These are phyloP conservation scores for Monosporascus sp. DNA, from an alignment of 2,329 filamentous ascomycete genomes.

Conservation along the genomic window DNA sequence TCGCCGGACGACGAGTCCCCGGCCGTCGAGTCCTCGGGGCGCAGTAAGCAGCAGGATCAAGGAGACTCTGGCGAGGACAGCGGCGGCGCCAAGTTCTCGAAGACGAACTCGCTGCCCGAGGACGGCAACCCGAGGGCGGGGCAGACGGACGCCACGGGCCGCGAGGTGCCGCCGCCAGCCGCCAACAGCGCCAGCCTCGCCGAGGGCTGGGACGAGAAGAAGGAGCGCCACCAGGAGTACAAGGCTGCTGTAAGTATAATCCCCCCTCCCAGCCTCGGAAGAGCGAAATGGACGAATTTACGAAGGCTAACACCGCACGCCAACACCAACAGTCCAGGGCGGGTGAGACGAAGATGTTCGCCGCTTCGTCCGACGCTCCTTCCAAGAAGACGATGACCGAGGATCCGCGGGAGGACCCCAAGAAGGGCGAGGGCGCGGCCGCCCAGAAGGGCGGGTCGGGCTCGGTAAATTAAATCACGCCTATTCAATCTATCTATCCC, in stretches of 20 bases:
- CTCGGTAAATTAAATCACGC: background rate
- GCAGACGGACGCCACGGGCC: conserved; percentile 6
- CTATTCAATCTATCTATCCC: no score
- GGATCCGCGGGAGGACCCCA: conserved; percentile 20
- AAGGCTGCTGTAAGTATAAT: conserved; percentile 12
- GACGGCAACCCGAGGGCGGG: conserved; percentile 4
- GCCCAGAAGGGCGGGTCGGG: conserved; percentile 13
- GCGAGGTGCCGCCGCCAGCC: conserved; percentile 9
- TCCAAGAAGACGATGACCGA: conserved; percentile 19
- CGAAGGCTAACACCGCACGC: no score
- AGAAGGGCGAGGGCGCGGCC: conserved; percentile 18
- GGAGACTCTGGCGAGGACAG: background rate
- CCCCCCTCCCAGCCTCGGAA: background rate
- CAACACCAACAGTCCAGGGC: background rate
- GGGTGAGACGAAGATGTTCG: conserved; percentile 13
- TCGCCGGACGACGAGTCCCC: conserved; percentile 6
- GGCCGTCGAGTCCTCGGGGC: conserved; percentile 2
- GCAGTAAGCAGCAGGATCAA: background rate
- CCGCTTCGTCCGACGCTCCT: conserved; percentile 14
- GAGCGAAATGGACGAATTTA: no score
- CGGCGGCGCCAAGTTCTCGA: background rate
- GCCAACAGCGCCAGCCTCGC: conserved; percentile 13
- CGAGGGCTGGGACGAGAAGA: conserved; percentile 14
- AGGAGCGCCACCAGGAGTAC: conserved; percentile 16
- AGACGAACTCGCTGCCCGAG: background rate